Percentiles rank a stretch among this genome's conserved stretches.
phyloP scores from a whole-genome alignment of 2,329 filamentous ascomycete genomes.

The Trichoderma pleuroti region DNA sequence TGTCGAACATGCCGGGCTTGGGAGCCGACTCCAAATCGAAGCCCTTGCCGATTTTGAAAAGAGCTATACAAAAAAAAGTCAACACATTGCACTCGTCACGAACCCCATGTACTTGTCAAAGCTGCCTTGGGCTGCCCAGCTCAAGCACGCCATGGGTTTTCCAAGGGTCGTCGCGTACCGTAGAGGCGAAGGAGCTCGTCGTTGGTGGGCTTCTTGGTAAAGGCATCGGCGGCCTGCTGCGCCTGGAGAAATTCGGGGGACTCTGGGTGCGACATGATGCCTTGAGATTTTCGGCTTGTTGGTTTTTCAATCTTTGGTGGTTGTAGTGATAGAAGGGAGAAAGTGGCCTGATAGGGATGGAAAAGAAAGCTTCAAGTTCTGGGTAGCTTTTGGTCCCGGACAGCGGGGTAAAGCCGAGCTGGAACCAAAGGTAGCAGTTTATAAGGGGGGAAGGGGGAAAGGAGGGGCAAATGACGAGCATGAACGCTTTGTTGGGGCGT shows the following conservation, averaged over 20 bases:
- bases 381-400: not conserved
- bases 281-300: constrained; percentile 6
- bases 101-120: not conserved
- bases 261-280: constrained; percentile 42
- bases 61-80: constrained; percentile 36
- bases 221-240: constrained; percentile 62
- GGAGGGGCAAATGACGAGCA: constrained; percentile 14
- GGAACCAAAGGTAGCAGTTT: not conserved
- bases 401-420: constrained; percentile 7
- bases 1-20: constrained; percentile 65
- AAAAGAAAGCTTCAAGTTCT: constrained; percentile 3
- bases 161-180: constrained; percentile 36
- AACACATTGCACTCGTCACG: not conserved
- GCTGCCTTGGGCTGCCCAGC: not conserved
- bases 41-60: constrained; percentile 56
- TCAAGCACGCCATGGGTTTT: not conserved
- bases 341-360: not conserved
- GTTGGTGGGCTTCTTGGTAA: constrained; percentile 60
- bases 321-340: not conserved
- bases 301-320: not conserved
- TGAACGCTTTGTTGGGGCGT: constrained; percentile 9
- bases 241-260: constrained; percentile 52
- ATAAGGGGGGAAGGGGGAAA: not conserved
- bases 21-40: constrained; percentile 56
- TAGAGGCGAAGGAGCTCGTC: constrained; percentile 63